Evolutionary conservation across 2,329 filamentous ascomycete species (phyloP).

Genomic region (Coniochaeta prunicola): DNA sequence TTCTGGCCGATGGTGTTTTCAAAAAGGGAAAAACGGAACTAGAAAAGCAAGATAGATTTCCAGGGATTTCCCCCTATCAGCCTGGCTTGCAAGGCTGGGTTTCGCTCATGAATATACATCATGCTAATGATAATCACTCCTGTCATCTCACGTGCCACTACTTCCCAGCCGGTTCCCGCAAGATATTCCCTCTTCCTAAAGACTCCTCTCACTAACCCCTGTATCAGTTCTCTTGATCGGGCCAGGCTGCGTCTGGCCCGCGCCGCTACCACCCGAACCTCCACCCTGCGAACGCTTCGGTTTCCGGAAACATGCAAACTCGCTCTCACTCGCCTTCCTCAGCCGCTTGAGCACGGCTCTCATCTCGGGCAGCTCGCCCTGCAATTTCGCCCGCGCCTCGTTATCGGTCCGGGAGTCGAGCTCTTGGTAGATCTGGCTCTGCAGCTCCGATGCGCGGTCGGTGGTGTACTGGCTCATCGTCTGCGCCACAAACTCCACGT

Average conservation of each 20-base stretch:
- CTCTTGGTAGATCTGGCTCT: slow-evolving; percentile 87
- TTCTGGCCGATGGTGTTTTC: neutral
- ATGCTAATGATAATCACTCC: neutral
- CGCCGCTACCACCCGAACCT: neutral
- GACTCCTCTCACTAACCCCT: neutral
- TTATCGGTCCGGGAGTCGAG: slow-evolving; percentile 86
- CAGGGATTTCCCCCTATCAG: neutral
- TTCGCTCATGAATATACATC: neutral
- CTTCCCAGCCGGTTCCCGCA: neutral
- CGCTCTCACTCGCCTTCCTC: slow-evolving; percentile 71
- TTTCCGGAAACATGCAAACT: slow-evolving; percentile 81
- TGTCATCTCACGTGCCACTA: neutral
- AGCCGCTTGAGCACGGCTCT: slow-evolving; percentile 77
- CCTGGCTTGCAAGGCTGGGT: neutral
- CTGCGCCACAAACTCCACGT: slow-evolving; percentile 95
- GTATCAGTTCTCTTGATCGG: slow-evolving; percentile 1
- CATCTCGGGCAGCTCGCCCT: slow-evolving; percentile 86
- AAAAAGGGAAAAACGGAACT: neutral
- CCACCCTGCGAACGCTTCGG: slow-evolving; percentile 34
- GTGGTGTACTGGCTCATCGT: slow-evolving; percentile 87
- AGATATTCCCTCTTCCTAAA: neutral
- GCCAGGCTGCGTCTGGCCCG: neutral
- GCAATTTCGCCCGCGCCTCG: slow-evolving; percentile 69
- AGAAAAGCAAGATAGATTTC: neutral
- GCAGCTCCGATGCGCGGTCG: slow-evolving; percentile 70